These are phyloP conservation scores for Eucalyptus shirleyi DNA, from an alignment of 345 rosid species.

Conservation along the genomic window DNA sequence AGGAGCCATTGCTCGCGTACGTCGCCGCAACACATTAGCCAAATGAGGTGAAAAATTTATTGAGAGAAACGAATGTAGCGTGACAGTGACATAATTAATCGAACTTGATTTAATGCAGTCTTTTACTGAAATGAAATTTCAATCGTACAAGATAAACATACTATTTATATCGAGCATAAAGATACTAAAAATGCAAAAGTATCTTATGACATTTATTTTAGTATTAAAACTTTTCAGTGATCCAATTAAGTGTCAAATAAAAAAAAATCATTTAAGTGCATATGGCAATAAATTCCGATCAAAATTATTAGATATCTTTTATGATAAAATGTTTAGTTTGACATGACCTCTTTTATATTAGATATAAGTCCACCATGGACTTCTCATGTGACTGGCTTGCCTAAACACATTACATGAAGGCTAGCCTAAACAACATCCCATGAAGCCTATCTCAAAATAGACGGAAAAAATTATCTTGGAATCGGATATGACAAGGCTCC, in stretches of 20 bases:
- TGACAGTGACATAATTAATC: not conserved
- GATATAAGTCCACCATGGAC: fast-evolving
- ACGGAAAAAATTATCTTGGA: not conserved
- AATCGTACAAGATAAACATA: not conserved
- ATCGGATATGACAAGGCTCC: not conserved
- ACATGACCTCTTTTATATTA: not conserved
- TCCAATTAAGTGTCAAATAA: fast-evolving
- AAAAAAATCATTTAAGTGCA: too few species aligned
- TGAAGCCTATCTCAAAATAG: not conserved
- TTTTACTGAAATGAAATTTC: not conserved
- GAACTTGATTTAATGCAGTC: not conserved
- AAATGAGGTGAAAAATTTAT: not conserved
- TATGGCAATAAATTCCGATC: fast-evolving
- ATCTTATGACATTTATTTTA: too few species aligned
- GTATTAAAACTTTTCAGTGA: fast-evolving
- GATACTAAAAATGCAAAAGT: too few species aligned
- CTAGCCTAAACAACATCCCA: not conserved
- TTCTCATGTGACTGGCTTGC: not conserved
- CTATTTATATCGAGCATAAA: fast-evolving
- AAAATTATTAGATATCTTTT: too few species aligned
- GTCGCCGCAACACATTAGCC: not conserved
- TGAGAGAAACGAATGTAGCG: not conserved
- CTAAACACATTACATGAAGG: not conserved
- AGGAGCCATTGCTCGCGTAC: too few species aligned
- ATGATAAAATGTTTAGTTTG: too few species aligned